phyloP scores from a whole-genome alignment of 1,139 yeast species.

The Suhomyces coccinellae region DNA sequence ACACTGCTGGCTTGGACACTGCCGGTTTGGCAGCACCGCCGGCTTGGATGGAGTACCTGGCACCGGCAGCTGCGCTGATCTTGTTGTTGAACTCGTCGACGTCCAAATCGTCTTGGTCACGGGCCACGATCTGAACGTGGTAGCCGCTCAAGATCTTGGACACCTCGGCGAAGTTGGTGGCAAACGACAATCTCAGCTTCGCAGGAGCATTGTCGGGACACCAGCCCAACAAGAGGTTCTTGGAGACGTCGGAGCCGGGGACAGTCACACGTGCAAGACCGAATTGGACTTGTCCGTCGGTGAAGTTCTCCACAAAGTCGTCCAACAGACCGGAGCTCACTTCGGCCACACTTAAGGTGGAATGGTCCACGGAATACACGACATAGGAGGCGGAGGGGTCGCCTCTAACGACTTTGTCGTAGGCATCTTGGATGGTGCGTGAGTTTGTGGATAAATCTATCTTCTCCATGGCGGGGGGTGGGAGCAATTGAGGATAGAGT shows the following conservation, averaged over 20 bases:
- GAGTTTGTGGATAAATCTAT: constrained; percentile 59
- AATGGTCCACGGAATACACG: constrained; percentile 61
- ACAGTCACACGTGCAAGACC: constrained; percentile 88
- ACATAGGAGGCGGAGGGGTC: constrained; percentile 57
- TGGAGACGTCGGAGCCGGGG: constrained; percentile 85
- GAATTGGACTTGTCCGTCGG: constrained; percentile 86
- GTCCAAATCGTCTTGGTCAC: constrained; percentile 87
- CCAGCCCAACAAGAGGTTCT: constrained; percentile 88
- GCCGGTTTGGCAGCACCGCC: constrained; percentile 19
- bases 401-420: constrained; percentile 65
- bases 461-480: constrained; percentile 45
- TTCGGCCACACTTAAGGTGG: constrained; percentile 56
- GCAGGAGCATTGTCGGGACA: constrained; percentile 86
- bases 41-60: constrained; percentile 75
- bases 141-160: constrained; percentile 73
- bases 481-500: constrained; percentile 1
- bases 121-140: constrained; percentile 96
- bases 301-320: constrained; percentile 79
- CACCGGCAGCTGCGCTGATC: constrained; percentile 92
- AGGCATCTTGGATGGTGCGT: constrained; percentile 59
- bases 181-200: constrained; percentile 71
- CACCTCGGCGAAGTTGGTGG: constrained; percentile 72
- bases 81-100: constrained; percentile 72
- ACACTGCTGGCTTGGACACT: constrained; percentile 22
- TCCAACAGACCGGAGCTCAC: constrained; percentile 66